phyloP scores from a whole-genome alignment of 208 protist species.

The Leishmania amazonensis region DNA sequence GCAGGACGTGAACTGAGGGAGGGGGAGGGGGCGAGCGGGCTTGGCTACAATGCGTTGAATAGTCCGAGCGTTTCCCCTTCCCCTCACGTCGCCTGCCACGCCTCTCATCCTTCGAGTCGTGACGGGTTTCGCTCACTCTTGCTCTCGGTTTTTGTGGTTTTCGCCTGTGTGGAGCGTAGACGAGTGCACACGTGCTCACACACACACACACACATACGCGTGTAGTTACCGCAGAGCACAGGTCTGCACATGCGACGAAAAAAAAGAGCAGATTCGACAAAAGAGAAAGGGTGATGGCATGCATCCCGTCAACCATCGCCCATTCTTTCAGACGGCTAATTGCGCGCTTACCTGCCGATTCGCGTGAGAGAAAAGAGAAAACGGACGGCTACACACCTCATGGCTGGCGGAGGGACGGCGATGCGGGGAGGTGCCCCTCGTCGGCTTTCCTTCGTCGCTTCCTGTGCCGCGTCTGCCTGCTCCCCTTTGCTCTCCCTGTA shows the following conservation, averaged over 20 bases:
- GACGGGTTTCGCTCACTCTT: not conserved
- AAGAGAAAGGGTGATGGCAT: not conserved
- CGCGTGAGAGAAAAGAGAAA: not conserved
- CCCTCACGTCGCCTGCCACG: not conserved
- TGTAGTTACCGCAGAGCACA: not conserved
- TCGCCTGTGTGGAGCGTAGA: not conserved
- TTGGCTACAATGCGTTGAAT: not conserved
- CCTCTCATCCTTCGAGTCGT: not conserved
- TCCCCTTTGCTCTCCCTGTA: not conserved
- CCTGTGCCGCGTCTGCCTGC: not conserved
- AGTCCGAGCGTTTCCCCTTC: not conserved
- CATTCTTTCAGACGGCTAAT: not conserved
- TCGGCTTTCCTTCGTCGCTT: not conserved
- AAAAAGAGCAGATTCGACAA: not conserved
- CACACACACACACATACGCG: not conserved
- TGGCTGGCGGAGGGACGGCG: not conserved
- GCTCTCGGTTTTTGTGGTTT: not conserved
- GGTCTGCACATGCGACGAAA: not conserved
- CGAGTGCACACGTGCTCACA: not conserved
- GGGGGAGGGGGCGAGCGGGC: not conserved
- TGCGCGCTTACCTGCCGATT: not conserved
- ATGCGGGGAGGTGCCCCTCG: not conserved
- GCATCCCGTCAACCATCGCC: not conserved
- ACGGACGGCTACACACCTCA: not conserved
- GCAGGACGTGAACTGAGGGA: no score